Conservation (phyloP, 257 asterid genomes). For the Nicotiana tomentosiformis region DNA sequence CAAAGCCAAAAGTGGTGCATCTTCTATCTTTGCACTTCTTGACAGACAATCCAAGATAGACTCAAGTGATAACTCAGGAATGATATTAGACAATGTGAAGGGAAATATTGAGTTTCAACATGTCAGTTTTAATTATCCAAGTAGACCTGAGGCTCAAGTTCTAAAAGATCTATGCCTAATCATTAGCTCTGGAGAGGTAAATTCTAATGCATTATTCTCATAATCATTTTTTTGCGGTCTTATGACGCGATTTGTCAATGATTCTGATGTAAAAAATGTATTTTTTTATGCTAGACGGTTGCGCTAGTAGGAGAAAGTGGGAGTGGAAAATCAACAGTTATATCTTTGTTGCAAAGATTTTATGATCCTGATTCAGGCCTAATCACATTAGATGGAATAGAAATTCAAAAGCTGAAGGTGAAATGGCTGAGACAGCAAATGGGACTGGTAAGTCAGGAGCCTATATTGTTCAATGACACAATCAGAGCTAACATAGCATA, state of each 20-base stretch:
- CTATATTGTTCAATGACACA: slow-evolving; percentile 38
- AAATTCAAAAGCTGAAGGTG: slow-evolving; percentile 23
- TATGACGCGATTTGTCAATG: background rate
- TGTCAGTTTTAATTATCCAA: slow-evolving; percentile 78
- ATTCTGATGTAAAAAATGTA: background rate
- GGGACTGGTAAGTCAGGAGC: slow-evolving; percentile 57
- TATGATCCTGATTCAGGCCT: slow-evolving; percentile 43
- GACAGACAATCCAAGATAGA: slow-evolving; percentile 71
- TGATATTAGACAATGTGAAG: slow-evolving; percentile 49
- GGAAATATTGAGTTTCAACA: slow-evolving; percentile 72
- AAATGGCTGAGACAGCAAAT: slow-evolving; percentile 53
- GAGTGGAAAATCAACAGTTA: slow-evolving; percentile 51
- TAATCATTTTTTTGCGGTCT: background rate
- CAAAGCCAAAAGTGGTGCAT: slow-evolving; percentile 78
- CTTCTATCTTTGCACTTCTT: slow-evolving; percentile 68
- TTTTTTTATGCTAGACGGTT: slow-evolving; percentile 30
- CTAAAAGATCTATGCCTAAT: slow-evolving; percentile 56
- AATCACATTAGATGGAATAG: slow-evolving; percentile 35
- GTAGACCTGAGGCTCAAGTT: slow-evolving; percentile 70
- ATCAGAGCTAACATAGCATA: slow-evolving; percentile 45
- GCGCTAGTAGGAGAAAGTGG: slow-evolving; percentile 65
- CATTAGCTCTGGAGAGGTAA: slow-evolving; percentile 75
- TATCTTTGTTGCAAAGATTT: slow-evolving; percentile 46
- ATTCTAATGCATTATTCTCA: background rate
- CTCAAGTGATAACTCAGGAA: slow-evolving; percentile 69